phyloP scores from a whole-genome alignment of 1,139 yeast species.

The Geotrichum histeridarum region DNA sequence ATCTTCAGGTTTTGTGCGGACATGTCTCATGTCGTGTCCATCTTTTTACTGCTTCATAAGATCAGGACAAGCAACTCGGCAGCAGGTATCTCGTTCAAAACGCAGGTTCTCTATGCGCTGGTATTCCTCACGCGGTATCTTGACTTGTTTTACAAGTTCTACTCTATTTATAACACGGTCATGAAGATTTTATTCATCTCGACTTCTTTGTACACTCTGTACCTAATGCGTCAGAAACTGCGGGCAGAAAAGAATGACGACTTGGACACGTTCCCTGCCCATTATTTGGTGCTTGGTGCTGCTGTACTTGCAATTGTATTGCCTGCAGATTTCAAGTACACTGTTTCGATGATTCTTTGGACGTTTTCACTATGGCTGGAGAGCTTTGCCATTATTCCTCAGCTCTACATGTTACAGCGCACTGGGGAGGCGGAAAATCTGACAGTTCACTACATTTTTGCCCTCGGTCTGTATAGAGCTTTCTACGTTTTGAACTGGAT shows the following conservation, averaged over 20 bases:
- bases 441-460: conserved; percentile 89
- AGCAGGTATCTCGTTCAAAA: conserved; percentile 81
- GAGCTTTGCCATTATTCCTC: conserved; percentile 87
- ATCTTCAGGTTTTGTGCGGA: conserved; percentile 40
- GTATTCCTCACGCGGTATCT: conserved; percentile 79
- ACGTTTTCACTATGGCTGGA: conserved; percentile 52
- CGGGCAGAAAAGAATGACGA: conserved; percentile 44
- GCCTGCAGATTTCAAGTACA: conserved; percentile 45
- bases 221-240: conserved; percentile 62
- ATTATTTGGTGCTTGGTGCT: conserved; percentile 65
- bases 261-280: conserved; percentile 74
- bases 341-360: conserved; percentile 49
- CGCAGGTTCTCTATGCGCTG: conserved; percentile 71
- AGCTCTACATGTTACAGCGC: conserved; percentile 80
- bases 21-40: conserved; percentile 75
- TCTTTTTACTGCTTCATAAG: conserved; percentile 66
- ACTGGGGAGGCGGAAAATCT: conserved; percentile 84
- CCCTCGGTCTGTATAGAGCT: conserved; percentile 83
- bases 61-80: conserved; percentile 63
- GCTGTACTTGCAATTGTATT: conserved; percentile 57
- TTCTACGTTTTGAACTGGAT: conserved; percentile 93
- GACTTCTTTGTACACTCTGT: conserved; percentile 70
- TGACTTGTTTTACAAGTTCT: conserved; percentile 50
- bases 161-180: conserved; percentile 65
- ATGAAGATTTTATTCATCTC: conserved; percentile 79